Percentiles rank a stretch among this genome's conserved stretches.
These are phyloP conservation scores for Cystofilobasidium capitatum DNA, from an alignment of 768 basidiomycete species.

Conservation along the genomic window DNA sequence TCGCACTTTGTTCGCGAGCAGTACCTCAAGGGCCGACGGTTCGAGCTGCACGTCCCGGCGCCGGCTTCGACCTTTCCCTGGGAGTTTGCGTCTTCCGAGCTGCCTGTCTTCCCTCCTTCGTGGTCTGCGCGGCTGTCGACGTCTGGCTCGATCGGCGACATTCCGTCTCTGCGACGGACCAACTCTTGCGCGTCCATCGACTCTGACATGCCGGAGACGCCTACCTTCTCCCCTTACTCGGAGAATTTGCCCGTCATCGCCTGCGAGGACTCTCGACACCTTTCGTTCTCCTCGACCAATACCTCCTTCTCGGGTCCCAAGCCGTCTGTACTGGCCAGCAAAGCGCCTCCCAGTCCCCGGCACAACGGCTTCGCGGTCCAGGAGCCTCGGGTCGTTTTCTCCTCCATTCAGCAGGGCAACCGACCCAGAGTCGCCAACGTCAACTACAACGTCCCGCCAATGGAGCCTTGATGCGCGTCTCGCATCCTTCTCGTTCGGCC, in stretches of 20 bases:
- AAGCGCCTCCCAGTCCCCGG: background rate
- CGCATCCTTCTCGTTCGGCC: no score
- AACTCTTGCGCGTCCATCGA: constrained; percentile 15
- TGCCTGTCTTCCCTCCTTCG: background rate
- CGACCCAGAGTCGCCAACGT: background rate
- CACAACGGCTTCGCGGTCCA: constrained; percentile 19
- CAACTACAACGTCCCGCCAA: background rate
- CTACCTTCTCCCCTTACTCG: constrained; percentile 9
- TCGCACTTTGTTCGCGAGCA: constrained; percentile 86
- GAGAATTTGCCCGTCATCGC: background rate
- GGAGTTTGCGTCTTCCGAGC: background rate
- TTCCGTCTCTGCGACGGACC: background rate
- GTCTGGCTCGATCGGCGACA: background rate
- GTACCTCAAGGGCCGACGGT: constrained; percentile 49
- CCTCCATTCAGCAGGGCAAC: background rate
- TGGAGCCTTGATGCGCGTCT: no score
- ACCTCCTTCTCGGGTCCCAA: background rate
- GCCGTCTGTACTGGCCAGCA: background rate
- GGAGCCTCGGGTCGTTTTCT: constrained; percentile 24
- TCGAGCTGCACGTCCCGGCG: constrained; percentile 1
- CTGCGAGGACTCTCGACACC: background rate
- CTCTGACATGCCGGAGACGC: constrained; percentile 23
- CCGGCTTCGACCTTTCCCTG: background rate
- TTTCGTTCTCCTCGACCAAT: background rate
- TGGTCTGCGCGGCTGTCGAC: background rate